Percentiles rank a stretch among this genome's conserved stretches.
Conservation (phyloP, 2,329 filamentous ascomycete genomes). For the Iodosphaeria phyllophila region DNA sequence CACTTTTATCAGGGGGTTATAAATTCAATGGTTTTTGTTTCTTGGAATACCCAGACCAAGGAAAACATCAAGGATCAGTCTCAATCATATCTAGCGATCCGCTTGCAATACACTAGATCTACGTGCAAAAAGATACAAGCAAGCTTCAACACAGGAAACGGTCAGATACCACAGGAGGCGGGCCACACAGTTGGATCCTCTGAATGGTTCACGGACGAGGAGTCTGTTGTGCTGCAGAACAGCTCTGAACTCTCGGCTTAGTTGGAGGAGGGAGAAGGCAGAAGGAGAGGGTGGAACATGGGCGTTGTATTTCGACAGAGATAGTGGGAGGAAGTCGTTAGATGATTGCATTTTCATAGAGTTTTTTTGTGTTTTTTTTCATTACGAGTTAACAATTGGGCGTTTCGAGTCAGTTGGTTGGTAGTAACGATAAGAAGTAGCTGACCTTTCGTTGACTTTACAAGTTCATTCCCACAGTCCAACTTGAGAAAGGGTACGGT, state of each 20-base stretch:
- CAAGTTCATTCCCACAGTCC: too few relatives aligned
- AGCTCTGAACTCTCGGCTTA: slow-evolving; percentile 37
- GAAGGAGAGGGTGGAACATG: slow-evolving; percentile 32
- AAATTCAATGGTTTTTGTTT: slow-evolving; percentile 46
- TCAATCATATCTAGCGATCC: slow-evolving; percentile 32
- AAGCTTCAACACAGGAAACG: slow-evolving; percentile 36
- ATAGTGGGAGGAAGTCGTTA: slow-evolving; percentile 21
- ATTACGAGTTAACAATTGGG: slow-evolving; percentile 15
- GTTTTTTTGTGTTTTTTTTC: too few relatives aligned
- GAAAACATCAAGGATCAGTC: slow-evolving; percentile 30
- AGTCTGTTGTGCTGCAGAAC: slow-evolving; percentile 30
- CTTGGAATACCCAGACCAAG: slow-evolving; percentile 40
- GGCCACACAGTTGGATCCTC: slow-evolving; percentile 64
- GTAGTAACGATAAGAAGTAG: too few relatives aligned
- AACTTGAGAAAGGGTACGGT: too few relatives aligned
- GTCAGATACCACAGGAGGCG: slow-evolving; percentile 49
- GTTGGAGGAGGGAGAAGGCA: too few relatives aligned
- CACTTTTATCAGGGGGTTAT: slow-evolving; percentile 32
- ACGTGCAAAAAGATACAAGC: slow-evolving; percentile 28
- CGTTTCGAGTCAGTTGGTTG: slow-evolving; percentile 14
- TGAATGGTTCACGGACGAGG: slow-evolving; percentile 57
- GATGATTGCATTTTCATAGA: too few relatives aligned
- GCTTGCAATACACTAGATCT: slow-evolving; percentile 38
- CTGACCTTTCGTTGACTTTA: too few relatives aligned
- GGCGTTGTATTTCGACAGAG: slow-evolving; percentile 32